phyloP scores from a whole-genome alignment of 352 stramenopile genomes.

The Pythium plurisporium region DNA sequence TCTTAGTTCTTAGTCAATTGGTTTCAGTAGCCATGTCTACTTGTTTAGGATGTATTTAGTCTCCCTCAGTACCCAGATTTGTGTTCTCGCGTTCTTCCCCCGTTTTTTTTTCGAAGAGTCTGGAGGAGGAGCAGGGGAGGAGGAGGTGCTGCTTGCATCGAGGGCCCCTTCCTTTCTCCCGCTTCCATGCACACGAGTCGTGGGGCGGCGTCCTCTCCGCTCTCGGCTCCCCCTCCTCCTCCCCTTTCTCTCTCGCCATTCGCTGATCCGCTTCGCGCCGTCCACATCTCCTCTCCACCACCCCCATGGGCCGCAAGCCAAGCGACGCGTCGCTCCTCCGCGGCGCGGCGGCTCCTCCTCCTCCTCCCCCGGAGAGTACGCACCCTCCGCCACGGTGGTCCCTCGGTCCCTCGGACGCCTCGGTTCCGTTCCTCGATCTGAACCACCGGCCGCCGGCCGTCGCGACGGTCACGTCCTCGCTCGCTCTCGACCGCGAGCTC shows the following conservation, averaged over 20 bases:
- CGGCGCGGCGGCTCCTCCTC: not conserved
- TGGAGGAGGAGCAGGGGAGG: not conserved
- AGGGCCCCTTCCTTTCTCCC: too few relatives aligned
- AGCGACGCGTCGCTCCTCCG: not conserved
- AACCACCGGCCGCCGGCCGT: not conserved
- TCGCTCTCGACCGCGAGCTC: conserved; percentile 15
- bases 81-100: not conserved
- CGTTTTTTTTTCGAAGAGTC: not conserved
- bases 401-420: not conserved
- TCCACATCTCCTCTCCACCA: not conserved
- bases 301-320: not conserved
- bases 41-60: not conserved
- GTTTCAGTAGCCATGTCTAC: not conserved
- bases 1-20: not conserved
- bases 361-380: not conserved
- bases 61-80: not conserved
- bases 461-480: not conserved
- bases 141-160: too few relatives aligned
- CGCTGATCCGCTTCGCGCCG: not conserved
- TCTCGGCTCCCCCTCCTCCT: not conserved
- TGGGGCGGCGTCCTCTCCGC: not conserved
- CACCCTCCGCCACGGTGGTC: not conserved
- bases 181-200: not conserved
- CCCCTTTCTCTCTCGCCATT: not conserved
- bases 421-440: not conserved